Percentiles rank a stretch among this genome's conserved stretches.
These are phyloP conservation scores for Yamadazyma sp. DNA, from an alignment of 805 yeast species.

Conservation along the genomic window DNA sequence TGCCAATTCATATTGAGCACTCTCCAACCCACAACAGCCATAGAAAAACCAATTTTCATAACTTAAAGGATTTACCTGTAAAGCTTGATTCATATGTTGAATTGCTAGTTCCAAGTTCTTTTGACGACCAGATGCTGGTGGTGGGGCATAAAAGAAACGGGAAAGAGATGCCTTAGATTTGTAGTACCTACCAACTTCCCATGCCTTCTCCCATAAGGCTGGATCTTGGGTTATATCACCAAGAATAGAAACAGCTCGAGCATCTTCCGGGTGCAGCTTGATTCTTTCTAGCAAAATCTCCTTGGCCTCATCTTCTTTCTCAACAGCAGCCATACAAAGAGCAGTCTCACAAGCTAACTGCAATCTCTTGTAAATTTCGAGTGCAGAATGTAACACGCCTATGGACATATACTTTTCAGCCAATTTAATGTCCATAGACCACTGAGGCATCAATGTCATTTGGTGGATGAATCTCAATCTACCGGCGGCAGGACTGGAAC, in stretches of 20 bases:
- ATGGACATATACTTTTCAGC: conserved; percentile 86
- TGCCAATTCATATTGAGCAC: conserved; percentile 68
- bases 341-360: conserved; percentile 81
- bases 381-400: conserved; percentile 83
- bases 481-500: conserved; percentile 41
- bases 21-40: conserved; percentile 85
- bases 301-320: conserved; percentile 67
- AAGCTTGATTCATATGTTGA: conserved; percentile 69
- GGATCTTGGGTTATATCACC: conserved; percentile 88
- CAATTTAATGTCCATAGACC: conserved; percentile 77
- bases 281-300: conserved; percentile 56
- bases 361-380: conserved; percentile 82
- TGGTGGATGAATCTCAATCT: conserved; percentile 72
- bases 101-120: conserved; percentile 57
- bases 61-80: conserved; percentile 69
- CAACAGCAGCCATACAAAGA: conserved; percentile 84
- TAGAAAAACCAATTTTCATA: conserved; percentile 88
- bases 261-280: conserved; percentile 62
- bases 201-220: conserved; percentile 73
- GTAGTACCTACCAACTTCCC: conserved; percentile 82
- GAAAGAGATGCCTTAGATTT: conserved; percentile 86
- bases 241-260: conserved; percentile 76
- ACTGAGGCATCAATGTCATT: conserved; percentile 75
- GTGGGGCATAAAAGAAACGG: conserved; percentile 67
- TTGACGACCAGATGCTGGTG: conserved; percentile 49